Conservation (phyloP, 176 grass and related monocot species). For the Phragmites australis region DNA sequence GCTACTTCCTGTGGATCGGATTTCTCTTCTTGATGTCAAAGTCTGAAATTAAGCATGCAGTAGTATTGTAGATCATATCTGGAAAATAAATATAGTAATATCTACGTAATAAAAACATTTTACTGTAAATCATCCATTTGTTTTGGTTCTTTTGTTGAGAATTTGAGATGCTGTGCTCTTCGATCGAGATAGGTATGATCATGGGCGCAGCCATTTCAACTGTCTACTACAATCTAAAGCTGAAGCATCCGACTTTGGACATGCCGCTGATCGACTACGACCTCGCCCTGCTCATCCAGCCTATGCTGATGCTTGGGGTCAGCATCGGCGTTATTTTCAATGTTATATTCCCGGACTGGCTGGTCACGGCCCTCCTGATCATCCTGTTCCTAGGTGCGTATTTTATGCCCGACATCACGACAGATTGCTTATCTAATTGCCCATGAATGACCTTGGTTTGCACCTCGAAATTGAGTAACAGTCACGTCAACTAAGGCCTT, state of each 20-base stretch:
- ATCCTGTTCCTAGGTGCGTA: constrained; percentile 65
- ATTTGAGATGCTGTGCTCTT: too few relatives aligned
- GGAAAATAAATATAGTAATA: too few relatives aligned
- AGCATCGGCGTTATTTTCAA: constrained; percentile 77
- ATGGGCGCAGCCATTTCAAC: constrained; percentile 69
- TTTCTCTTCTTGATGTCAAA: too few relatives aligned
- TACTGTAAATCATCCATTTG: too few relatives aligned
- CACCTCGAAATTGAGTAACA: constrained; percentile 9
- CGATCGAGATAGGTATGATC: constrained; percentile 74
- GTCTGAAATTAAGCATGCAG: too few relatives aligned
- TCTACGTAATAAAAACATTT: too few relatives aligned
- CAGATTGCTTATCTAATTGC: background rate
- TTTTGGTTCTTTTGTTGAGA: too few relatives aligned
- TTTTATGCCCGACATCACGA: background rate
- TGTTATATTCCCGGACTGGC: constrained; percentile 74
- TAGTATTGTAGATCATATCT: too few relatives aligned
- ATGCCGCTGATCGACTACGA: constrained; percentile 84
- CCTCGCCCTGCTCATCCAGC: constrained; percentile 76
- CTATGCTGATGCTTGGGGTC: constrained; percentile 88
- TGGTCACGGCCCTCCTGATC: constrained; percentile 69
- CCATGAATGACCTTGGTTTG: background rate
- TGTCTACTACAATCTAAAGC: constrained; percentile 81
- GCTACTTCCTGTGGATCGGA: too few relatives aligned
- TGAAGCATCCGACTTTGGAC: constrained; percentile 68
- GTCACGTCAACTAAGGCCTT: constrained; percentile 72